Conservation (phyloP, 176 grass and related monocot species). For the Rhynchospora breviuscula region DNA sequence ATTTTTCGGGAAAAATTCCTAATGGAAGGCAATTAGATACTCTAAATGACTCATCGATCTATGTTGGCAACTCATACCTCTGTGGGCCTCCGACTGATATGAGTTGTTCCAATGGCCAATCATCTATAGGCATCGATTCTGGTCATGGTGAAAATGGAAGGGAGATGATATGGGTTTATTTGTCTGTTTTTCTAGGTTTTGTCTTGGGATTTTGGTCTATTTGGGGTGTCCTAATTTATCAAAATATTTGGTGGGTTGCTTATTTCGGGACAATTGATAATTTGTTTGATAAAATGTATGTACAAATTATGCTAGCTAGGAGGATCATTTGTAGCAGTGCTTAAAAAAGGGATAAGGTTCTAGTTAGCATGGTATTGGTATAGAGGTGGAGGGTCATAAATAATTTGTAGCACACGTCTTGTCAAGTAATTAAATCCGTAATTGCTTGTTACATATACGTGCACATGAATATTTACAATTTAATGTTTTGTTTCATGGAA, state of each 20-base stretch:
- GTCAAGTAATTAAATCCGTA: too few species aligned
- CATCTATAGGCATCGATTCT: neutral
- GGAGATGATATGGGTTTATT: neutral
- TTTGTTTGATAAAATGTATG: neutral
- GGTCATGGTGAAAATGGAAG: neutral
- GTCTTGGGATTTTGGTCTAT: constrained; percentile 13
- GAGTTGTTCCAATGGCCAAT: neutral
- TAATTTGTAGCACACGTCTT: too few species aligned
- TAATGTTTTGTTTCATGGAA: too few species aligned
- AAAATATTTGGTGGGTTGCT: neutral
- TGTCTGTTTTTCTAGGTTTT: neutral
- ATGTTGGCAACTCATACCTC: constrained; percentile 8
- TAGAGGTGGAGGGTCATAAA: too few species aligned
- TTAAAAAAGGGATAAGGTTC: too few species aligned
- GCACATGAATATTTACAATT: too few species aligned
- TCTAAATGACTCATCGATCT: neutral
- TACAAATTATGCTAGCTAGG: neutral
- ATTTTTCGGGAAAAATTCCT: neutral
- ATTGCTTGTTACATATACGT: too few species aligned
- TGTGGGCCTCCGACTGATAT: constrained; percentile 7
- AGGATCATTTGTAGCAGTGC: neutral
- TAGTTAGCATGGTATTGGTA: too few species aligned
- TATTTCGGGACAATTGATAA: constrained; percentile 3
- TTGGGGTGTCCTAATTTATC: neutral
- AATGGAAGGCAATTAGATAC: neutral